Evolutionary conservation across 2,329 filamentous ascomycete genomes (phyloP), one percentile per base, ranked within the genome.

Genomic region (Curvularia spicifera): DNA sequence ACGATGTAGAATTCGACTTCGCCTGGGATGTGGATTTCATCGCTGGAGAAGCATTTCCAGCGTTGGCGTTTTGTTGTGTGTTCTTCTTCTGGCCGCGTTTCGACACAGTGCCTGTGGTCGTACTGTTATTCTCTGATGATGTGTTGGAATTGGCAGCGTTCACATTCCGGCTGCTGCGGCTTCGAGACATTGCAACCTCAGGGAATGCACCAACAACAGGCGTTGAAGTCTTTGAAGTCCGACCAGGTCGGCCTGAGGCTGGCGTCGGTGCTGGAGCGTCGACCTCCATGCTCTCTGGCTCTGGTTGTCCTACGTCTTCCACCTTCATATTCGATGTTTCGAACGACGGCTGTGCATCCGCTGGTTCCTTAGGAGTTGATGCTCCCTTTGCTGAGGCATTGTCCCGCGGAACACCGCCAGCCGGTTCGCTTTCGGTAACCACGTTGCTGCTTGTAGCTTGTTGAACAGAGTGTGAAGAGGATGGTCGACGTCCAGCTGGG

Each of bases 311-410:
- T 5, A 74, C 60, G 43, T 86, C 82, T 51, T 89, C 85, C 31
- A 74, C 72, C 65, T 83, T 82, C 49, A 82, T 71, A 39, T 74
- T 44, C 67, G 76, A 71, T 83, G 80, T 62, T 85, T 88, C 71
- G 82, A 84, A 48, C 8, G 66, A 48, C 15, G 53, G 48, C 3
- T 68, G 66, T 7, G 51, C 54, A 15, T 75, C 74, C 15, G 62
- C 55, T 13, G 55, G 64, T 45, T 75, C 73, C 40, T 75, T 74
- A 2, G 72, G 71, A n/a, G 67, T 74, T 5, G 72, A 64, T 15
- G 63, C 63, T 10, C 62, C 70, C 51, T 72, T 73, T 13, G 37
- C 49, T 6, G 65, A 68, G 2, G 51, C 50, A 46, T 67, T 71
- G 22, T 74, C 70, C 22, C 66, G 71, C 33, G 52, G 63, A 6